phyloP scores from a whole-genome alignment of 371 early-diverging fungal genomes.

The Basidiobolus meristosporus region DNA sequence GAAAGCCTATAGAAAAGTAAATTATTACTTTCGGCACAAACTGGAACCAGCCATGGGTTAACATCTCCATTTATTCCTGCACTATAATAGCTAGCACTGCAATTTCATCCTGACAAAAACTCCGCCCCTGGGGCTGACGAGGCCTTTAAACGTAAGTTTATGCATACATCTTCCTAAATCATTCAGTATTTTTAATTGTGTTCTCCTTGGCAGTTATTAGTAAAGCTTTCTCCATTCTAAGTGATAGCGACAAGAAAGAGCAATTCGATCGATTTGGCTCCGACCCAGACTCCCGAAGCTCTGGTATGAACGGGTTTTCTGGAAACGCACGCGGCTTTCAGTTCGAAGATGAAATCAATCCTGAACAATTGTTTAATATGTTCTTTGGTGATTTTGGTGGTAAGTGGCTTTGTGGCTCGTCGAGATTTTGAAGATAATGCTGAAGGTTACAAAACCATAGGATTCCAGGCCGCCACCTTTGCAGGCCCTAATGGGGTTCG shows the following conservation, averaged over 20 bases:
- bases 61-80: neutral
- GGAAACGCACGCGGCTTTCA: slow-evolving; percentile 12
- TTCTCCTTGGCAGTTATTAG: slow-evolving; percentile 41
- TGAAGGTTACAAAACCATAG: slow-evolving; percentile 1
- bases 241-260: slow-evolving; percentile 67
- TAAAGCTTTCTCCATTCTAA: slow-evolving; percentile 74
- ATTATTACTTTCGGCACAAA: neutral
- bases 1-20: slow-evolving; percentile 91
- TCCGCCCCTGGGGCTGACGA: slow-evolving; percentile 91
- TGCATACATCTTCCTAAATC: neutral
- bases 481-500: slow-evolving; percentile 10
- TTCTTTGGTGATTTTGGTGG: slow-evolving; percentile 62
- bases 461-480: slow-evolving; percentile 14
- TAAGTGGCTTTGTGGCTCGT: neutral
- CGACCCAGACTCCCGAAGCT: slow-evolving; percentile 27
- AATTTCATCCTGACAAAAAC: slow-evolving; percentile 97
- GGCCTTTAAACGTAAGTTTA: slow-evolving; percentile 73
- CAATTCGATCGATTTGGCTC: slow-evolving; percentile 75
- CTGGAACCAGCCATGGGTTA: neutral
- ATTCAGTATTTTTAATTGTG: neutral
- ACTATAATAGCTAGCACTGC: slow-evolving; percentile 56
- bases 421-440: neutral
- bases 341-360: slow-evolving; percentile 66
- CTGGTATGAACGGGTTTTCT: slow-evolving; percentile 12
- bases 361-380: slow-evolving; percentile 92